These are phyloP conservation scores for Lentinus brumalis DNA, from an alignment of 768 basidiomycete species.

Conservation along the genomic window DNA sequence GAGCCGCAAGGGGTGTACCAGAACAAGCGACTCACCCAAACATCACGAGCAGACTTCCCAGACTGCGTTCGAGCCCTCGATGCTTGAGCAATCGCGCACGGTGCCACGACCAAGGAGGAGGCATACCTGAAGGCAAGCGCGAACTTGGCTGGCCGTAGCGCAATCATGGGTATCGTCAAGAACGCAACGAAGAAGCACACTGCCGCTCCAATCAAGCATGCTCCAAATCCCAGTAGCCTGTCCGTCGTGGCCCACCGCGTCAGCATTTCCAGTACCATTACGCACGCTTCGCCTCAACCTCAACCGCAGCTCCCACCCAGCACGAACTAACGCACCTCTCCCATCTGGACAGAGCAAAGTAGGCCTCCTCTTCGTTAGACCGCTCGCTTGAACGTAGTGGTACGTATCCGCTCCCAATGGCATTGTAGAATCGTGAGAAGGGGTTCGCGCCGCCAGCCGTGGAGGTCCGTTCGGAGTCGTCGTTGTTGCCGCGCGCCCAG, in stretches of 20 bases:
- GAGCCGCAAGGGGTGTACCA: not conserved
- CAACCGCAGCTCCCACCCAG: slow-evolving; percentile 36
- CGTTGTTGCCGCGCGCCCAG: slow-evolving; percentile 73
- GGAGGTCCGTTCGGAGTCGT: slow-evolving; percentile 62
- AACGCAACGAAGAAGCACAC: slow-evolving; percentile 95
- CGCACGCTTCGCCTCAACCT: slow-evolving; percentile 24
- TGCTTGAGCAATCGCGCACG: not conserved
- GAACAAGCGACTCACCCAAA: slow-evolving; percentile 63
- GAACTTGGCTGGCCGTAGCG: slow-evolving; percentile 85
- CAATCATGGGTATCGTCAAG: slow-evolving; percentile 72
- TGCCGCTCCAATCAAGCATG: slow-evolving; percentile 84
- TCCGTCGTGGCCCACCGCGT: not conserved
- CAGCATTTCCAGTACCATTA: not conserved
- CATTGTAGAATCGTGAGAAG: slow-evolving; percentile 86
- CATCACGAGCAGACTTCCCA: slow-evolving; percentile 95
- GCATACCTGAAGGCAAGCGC: slow-evolving; percentile 81
- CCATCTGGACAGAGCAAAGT: slow-evolving; percentile 91
- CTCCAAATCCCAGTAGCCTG: slow-evolving; percentile 89
- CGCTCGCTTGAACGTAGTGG: slow-evolving; percentile 81
- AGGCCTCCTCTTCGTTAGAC: slow-evolving; percentile 95
- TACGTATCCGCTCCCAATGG: slow-evolving; percentile 84
- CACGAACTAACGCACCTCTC: slow-evolving; percentile 60
- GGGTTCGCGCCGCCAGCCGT: slow-evolving; percentile 29
- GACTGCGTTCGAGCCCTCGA: slow-evolving; percentile 40
- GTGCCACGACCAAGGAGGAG: not conserved